Evolutionary conservation across 495 filamentous ascomycete genomes (phyloP).

Genomic region (Aspergillus bertholletiae): DNA sequence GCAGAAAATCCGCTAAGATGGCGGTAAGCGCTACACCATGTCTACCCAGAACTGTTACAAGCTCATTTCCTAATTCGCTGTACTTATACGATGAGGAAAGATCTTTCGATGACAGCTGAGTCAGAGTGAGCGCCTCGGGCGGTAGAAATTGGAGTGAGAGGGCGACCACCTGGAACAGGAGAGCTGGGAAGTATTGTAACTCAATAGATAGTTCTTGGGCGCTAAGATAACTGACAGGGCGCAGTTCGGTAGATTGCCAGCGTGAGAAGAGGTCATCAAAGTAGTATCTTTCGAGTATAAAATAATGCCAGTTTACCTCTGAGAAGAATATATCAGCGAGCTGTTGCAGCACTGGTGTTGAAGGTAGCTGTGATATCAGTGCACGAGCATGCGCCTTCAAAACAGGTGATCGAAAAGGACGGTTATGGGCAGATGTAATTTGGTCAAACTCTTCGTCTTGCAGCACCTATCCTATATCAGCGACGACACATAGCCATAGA

Average conservation of each 20-base stretch:
- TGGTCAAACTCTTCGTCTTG: background rate
- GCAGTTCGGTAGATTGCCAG: background rate
- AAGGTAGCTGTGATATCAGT: background rate
- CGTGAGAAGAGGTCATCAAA: background rate
- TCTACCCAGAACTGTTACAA: background rate
- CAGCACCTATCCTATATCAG: background rate
- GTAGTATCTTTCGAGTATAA: background rate
- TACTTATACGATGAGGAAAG: background rate
- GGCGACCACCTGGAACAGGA: background rate
- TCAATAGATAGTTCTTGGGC: background rate
- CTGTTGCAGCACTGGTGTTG: background rate
- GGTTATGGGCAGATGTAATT: background rate
- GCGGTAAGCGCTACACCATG: background rate
- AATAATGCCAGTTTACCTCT: background rate
- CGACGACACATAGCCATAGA: background rate
- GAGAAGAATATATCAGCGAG: background rate
- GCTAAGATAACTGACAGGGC: background rate
- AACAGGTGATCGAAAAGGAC: background rate
- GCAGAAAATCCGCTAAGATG: background rate
- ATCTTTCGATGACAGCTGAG: background rate
- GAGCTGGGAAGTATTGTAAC: background rate
- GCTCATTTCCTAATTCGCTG: background rate
- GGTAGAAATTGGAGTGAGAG: background rate
- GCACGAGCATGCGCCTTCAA: background rate
- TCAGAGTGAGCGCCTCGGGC: background rate